Evolutionary conservation across 805 yeast species (phyloP).

Genomic region (Kazachstania viticola): DNA sequence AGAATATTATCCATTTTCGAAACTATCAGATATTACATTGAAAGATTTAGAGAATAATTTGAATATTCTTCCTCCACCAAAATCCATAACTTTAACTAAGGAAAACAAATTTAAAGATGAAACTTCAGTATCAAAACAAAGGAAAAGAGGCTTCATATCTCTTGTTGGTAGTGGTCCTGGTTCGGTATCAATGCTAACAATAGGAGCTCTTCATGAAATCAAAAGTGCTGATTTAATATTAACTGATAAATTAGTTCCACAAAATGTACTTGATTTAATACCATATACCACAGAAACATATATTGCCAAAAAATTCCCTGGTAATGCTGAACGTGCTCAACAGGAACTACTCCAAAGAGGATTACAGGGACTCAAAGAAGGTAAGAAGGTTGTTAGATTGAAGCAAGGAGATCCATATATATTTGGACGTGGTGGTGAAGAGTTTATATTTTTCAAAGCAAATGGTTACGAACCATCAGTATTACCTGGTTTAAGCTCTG

Average conservation of each 20-base stretch:
- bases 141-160: conserved; percentile 45
- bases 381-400: conserved; percentile 72
- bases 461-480: conserved; percentile 67
- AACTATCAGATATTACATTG: conserved; percentile 48
- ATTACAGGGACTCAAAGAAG: conserved; percentile 46
- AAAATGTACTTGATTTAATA: conserved; percentile 70
- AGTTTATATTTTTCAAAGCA: conserved; percentile 51
- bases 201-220: conserved; percentile 76
- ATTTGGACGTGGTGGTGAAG: conserved; percentile 96
- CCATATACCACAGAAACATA: conserved; percentile 65
- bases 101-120: neutral
- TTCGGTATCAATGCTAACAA: conserved; percentile 63
- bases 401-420: conserved; percentile 97
- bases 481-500: conserved; percentile 81
- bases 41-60: conserved; percentile 23
- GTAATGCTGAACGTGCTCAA: conserved; percentile 91
- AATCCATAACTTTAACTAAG: neutral
- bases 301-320: conserved; percentile 91
- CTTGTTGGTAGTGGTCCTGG: conserved; percentile 97
- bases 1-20: conserved; percentile 73
- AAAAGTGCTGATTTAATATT: conserved; percentile 71
- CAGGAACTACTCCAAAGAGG: conserved; percentile 71
- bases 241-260: conserved; percentile 90
- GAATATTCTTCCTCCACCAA: conserved; percentile 1
- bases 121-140: neutral